A percentile compares a stretch with the other conserved stretches of the same genome.
Evolutionary conservation across 2,329 filamentous ascomycete genomes (phyloP).

Genomic region (Trichoderma breve): DNA sequence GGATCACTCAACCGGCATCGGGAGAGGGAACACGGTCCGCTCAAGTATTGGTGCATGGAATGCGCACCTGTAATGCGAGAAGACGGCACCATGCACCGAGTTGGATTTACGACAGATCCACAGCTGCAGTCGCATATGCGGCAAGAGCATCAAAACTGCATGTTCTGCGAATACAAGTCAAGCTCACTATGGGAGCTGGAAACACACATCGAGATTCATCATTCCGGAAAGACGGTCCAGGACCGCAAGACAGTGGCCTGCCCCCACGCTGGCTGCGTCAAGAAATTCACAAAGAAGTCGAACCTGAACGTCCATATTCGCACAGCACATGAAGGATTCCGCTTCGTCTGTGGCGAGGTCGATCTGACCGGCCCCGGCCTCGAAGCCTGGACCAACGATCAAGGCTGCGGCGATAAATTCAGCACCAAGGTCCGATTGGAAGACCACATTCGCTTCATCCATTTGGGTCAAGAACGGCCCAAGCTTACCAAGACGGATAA

Average conservation of each 20-base stretch:
- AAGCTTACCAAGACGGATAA: constrained; percentile 27
- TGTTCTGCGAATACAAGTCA: constrained; percentile 69
- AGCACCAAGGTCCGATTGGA: constrained; percentile 75
- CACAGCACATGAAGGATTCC: constrained; percentile 71
- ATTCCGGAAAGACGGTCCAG: constrained; percentile 61
- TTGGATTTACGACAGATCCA: constrained; percentile 69
- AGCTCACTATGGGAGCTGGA: constrained; percentile 66
- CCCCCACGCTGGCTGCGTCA: constrained; percentile 64
- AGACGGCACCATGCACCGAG: constrained; percentile 40
- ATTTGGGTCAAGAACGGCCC: constrained; percentile 61
- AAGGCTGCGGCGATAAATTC: constrained; percentile 74
- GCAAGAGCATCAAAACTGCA: constrained; percentile 70
- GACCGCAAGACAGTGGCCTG: constrained; percentile 67
- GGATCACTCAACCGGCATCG: constrained; percentile 70
- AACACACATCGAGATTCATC: constrained; percentile 74
- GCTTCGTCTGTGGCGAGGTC: constrained; percentile 75
- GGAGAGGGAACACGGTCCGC: constrained; percentile 65
- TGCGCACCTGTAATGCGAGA: constrained; percentile 52
- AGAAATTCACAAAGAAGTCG: constrained; percentile 77
- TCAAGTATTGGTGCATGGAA: constrained; percentile 73
- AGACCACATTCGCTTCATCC: constrained; percentile 79
- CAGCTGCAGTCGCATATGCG: constrained; percentile 72
- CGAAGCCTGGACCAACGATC: constrained; percentile 59
- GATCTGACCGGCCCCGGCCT: constrained; percentile 59
- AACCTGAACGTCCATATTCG: constrained; percentile 80